Percentiles rank a stretch among this genome's conserved stretches.
phyloP scores from a whole-genome alignment of 192 early-diverging fungal genomes.

The Podila epigama region DNA sequence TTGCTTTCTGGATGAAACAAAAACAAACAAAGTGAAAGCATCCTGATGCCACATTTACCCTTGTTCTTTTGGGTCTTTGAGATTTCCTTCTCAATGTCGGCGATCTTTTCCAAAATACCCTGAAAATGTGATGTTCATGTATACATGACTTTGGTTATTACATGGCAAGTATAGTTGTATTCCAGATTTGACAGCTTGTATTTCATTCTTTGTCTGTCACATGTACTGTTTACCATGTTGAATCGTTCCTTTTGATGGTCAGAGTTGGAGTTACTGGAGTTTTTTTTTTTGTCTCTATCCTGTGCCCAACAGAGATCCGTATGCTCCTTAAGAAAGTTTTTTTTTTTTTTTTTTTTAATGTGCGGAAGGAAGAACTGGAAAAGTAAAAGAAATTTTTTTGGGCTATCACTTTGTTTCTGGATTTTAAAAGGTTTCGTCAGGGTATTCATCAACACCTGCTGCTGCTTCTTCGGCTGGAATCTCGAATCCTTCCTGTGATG shows the following conservation, averaged over 20 bases:
- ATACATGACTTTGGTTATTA: not conserved
- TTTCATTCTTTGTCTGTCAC: not conserved
- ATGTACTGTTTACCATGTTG: slow-evolving; percentile 30
- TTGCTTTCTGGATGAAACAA: not conserved
- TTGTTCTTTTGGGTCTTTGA: slow-evolving; percentile 99
- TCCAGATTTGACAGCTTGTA: not conserved
- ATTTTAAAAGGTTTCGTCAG: slow-evolving; percentile 70
- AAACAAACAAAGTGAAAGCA: too few species aligned
- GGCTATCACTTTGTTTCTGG: not conserved
- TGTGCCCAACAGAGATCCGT: not conserved
- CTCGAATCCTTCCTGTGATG: slow-evolving; percentile 87
- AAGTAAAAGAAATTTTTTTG: not conserved
- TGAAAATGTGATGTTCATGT: slow-evolving; percentile 3
- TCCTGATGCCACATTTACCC: slow-evolving; percentile 52
- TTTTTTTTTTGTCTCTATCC: slow-evolving; percentile 9
- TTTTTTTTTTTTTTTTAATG: not conserved
- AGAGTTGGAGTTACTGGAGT: slow-evolving; percentile 7
- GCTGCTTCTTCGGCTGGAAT: slow-evolving; percentile 64
- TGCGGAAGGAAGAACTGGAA: not conserved
- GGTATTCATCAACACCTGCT: slow-evolving; percentile 54
- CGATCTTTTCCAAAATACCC: slow-evolving; percentile 91
- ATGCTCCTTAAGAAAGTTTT: not conserved
- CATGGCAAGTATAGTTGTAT: too few species aligned
- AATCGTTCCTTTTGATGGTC: not conserved
- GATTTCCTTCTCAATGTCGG: slow-evolving; percentile 91